Evolutionary conservation across 345 rosid genomes (phyloP).

Genomic region (Aegle marmelos): DNA sequence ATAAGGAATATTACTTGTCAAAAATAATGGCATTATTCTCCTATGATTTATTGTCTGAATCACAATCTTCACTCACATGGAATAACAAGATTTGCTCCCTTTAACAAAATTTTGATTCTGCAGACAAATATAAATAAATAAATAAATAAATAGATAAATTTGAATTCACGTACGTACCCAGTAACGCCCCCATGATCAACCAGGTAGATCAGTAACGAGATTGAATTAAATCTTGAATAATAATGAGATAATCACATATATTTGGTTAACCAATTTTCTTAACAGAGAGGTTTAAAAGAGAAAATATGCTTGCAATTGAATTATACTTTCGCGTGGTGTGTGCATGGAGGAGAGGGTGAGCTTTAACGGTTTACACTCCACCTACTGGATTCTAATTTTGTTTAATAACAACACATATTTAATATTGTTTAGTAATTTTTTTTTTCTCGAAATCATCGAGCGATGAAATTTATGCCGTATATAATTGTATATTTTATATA

Average conservation of each 20-base stretch:
- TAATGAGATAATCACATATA: too few relatives aligned
- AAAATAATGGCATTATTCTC: conserved; percentile 5
- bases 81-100: not conserved
- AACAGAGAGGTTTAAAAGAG: too few relatives aligned
- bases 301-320: not conserved
- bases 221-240: not conserved
- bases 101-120: not conserved
- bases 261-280: too few relatives aligned
- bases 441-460: conserved; percentile 11
- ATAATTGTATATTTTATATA: not conserved
- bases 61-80: conserved; percentile 15
- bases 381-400: too few relatives aligned
- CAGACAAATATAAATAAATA: not conserved
- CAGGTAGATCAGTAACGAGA: not conserved
- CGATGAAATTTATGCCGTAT: conserved; percentile 15
- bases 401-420: not conserved
- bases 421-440: not conserved
- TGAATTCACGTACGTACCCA: too few relatives aligned
- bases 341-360: not conserved
- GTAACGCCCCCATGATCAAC: too few relatives aligned
- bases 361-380: not conserved
- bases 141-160: too few relatives aligned
- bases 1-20: not conserved
- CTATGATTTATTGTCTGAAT: not conserved
- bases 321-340: not conserved